Conservation (phyloP, 2,329 filamentous ascomycete genomes). For the Epichloe baconii region DNA sequence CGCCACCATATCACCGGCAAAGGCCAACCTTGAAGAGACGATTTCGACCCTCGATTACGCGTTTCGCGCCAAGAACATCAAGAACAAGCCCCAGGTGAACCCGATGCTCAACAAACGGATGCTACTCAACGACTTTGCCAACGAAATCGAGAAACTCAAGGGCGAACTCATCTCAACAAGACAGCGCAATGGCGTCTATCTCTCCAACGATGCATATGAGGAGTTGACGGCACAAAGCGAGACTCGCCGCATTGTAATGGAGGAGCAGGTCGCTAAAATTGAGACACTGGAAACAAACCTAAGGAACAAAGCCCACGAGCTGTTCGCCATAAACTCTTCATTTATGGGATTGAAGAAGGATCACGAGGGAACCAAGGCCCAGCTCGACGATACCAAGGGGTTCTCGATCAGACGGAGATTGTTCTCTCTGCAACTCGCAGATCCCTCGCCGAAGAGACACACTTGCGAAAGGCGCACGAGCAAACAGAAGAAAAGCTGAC, state of each 20-base stretch:
- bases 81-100: constrained; percentile 94
- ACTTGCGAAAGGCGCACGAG: constrained; percentile 71
- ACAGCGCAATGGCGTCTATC: constrained; percentile 88
- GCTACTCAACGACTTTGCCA: constrained; percentile 75
- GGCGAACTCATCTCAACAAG: constrained; percentile 85
- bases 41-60: constrained; percentile 97
- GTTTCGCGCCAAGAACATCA: constrained; percentile 95
- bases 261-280: constrained; percentile 85
- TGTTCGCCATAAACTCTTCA: constrained; percentile 73
- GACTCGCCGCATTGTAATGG: constrained; percentile 76
- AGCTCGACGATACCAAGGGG: constrained; percentile 68
- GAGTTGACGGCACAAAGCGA: constrained; percentile 87
- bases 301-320: constrained; percentile 84
- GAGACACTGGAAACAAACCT: constrained; percentile 85
- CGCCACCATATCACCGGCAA: constrained; percentile 86
- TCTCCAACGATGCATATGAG: constrained; percentile 79
- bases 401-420: constrained; percentile 79
- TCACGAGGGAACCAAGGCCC: constrained; percentile 60
- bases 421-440: constrained; percentile 67
- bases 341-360: constrained; percentile 86
- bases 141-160: constrained; percentile 89
- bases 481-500: constrained; percentile 69
- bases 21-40: constrained; percentile 92
- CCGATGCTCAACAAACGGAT: constrained; percentile 88
- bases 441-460: constrained; percentile 64